These are phyloP conservation scores for Phytophthora rubi DNA, from an alignment of 352 stramenopile genomes.

Conservation along the genomic window DNA sequence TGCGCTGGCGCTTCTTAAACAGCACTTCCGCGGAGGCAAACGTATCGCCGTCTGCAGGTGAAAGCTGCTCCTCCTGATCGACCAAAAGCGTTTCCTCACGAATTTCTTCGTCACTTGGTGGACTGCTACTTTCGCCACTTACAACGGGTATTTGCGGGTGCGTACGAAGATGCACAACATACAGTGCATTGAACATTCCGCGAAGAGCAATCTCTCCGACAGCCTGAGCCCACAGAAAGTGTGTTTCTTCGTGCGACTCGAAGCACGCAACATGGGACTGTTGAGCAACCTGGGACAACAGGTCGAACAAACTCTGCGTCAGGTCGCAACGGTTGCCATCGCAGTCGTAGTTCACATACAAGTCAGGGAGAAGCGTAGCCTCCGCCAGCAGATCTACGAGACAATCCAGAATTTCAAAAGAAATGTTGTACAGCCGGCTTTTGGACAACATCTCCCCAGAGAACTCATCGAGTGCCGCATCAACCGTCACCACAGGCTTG, in stretches of 20 bases:
- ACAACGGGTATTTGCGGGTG: slow-evolving; percentile 33
- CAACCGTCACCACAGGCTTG: slow-evolving; percentile 38
- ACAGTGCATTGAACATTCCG: slow-evolving; percentile 78
- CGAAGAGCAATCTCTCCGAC: slow-evolving; percentile 70
- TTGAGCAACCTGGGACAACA: slow-evolving; percentile 84
- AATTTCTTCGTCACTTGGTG: slow-evolving; percentile 33
- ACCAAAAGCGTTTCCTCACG: slow-evolving; percentile 44
- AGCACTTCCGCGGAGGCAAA: slow-evolving; percentile 60
- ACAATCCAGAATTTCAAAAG: slow-evolving; percentile 88
- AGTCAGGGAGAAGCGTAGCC: slow-evolving; percentile 93
- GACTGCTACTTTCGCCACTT: slow-evolving; percentile 22
- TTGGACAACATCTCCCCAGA: slow-evolving; percentile 59
- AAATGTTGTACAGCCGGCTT: slow-evolving; percentile 63
- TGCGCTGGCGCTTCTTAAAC: slow-evolving; percentile 71
- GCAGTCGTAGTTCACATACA: slow-evolving; percentile 99
- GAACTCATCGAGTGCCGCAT: slow-evolving; percentile 70
- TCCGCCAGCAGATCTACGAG: slow-evolving; percentile 97
- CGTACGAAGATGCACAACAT: slow-evolving; percentile 74
- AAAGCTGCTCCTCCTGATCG: slow-evolving; percentile 26
- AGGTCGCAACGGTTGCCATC: slow-evolving; percentile 95
- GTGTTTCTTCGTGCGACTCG: slow-evolving; percentile 71
- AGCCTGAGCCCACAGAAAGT: slow-evolving; percentile 75
- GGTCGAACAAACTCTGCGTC: slow-evolving; percentile 94
- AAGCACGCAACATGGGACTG: slow-evolving; percentile 73
- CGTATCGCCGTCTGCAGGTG: slow-evolving; percentile 14